phyloP scores from a whole-genome alignment of 2,329 filamentous ascomycete species.

The Aspergillus uvarum region DNA sequence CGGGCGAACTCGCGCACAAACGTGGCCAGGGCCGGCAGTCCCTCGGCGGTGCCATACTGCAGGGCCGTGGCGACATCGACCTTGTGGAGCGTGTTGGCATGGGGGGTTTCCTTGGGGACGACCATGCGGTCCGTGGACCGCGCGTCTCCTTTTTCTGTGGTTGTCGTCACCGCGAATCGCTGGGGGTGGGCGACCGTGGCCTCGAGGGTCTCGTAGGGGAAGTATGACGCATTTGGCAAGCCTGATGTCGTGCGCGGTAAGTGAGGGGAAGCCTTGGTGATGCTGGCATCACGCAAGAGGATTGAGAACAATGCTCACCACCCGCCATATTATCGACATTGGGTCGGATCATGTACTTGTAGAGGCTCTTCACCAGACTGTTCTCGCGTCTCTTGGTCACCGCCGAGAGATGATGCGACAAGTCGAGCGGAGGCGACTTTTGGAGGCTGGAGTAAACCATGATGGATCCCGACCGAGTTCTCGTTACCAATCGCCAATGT shows the following conservation, averaged over 20 bases:
- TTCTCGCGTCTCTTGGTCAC: constrained; percentile 63
- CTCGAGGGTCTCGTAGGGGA: constrained; percentile 88
- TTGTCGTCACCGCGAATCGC: constrained; percentile 71
- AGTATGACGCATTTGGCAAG: constrained; percentile 76
- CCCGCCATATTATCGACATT: constrained; percentile 63
- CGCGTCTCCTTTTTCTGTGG: constrained; percentile 41
- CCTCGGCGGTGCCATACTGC: constrained; percentile 81
- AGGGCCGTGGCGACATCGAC: constrained; percentile 80
- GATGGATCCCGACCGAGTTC: neutral
- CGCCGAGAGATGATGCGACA: constrained; percentile 76
- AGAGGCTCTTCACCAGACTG: constrained; percentile 75
- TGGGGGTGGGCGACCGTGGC: constrained; percentile 72
- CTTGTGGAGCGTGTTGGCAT: constrained; percentile 62
- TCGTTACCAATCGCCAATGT: neutral
- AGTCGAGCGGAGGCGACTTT: constrained; percentile 60
- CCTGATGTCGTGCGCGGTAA: constrained; percentile 50
- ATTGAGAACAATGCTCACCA: constrained; percentile 38
- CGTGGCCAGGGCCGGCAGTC: constrained; percentile 73
- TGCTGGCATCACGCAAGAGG: neutral
- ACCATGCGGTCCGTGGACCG: constrained; percentile 56
- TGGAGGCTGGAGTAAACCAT: constrained; percentile 1
- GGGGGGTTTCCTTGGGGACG: constrained; percentile 67
- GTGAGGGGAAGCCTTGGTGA: neutral
- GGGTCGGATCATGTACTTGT: constrained; percentile 74
- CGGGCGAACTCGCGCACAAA: constrained; percentile 78